Evolutionary conservation across 2,329 filamentous ascomycete genomes (phyloP), one percentile per base, ranked within the genome.

Genomic region (Colletotrichum simmondsii): DNA sequence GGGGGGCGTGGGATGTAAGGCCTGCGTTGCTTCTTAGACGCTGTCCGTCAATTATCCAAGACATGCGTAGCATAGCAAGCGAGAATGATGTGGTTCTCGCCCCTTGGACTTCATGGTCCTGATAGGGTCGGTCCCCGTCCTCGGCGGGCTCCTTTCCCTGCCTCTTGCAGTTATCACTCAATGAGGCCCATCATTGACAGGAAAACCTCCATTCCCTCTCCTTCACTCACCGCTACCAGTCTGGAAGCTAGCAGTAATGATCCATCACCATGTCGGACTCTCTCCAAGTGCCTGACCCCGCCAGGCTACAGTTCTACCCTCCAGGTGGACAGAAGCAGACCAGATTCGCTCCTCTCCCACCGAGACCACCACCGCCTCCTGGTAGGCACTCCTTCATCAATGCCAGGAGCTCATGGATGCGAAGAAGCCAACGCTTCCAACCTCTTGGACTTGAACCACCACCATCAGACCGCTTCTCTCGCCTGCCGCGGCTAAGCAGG

Each of bases 331-430:
- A 30, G n/a, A 73, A 71, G 71, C 68, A 73, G 68, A 71, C 71
- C 30, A 64, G 71, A 63, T 73, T 67, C 32, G 71, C 68, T 10
- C 71, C 71, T 63, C 62, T 73, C 22, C 71, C 71, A 19, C 63
- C 68, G 8, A 65, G 61, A 32, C 60, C 60, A 49, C 61, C 67
- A 22, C 67, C 57, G 22, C 68, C 68, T 19, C 28, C 26, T n/a
- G 28, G 56, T 4, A 68, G 68, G 42, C 46, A 46, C 10, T 71
- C 71, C 2, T 60, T 63, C 22, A 10, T 72, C 42, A 65, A 70
- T 19, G 56, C 71, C 16, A 42, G 71, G 7, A 73, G 71, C 46
- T 73, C 71, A 4, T 73, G 71, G 71, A 73, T 73, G 71, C 53
- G 68, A 14, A 63, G 37, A n/a, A 73, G 63, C 68, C 68, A 71